phyloP scores from a whole-genome alignment of 192 early-diverging fungal genomes.

The Coemansia sp. region DNA sequence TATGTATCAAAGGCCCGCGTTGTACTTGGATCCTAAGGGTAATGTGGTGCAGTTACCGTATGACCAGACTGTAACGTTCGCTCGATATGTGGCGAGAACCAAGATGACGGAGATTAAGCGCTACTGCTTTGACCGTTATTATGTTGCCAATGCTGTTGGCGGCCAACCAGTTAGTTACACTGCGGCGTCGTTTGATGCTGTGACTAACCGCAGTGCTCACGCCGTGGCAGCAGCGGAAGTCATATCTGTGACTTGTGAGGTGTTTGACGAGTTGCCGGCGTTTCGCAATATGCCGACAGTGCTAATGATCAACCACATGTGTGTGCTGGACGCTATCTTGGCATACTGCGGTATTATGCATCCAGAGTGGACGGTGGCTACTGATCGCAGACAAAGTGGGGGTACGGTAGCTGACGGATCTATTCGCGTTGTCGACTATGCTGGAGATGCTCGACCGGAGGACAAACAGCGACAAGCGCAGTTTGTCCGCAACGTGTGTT shows the following conservation, averaged over 20 bases:
- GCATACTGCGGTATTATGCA: conserved; percentile 70
- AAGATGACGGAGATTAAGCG: conserved; percentile 78
- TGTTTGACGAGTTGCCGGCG: conserved; percentile 69
- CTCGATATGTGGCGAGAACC: conserved; percentile 77
- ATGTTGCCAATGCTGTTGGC: conserved; percentile 76
- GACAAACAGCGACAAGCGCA: conserved; percentile 21
- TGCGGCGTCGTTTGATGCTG: conserved; percentile 93
- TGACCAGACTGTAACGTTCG: conserved; percentile 93
- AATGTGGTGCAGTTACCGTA: conserved; percentile 82
- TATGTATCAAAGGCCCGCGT: conserved; percentile 70
- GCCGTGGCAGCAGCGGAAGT: conserved; percentile 87
- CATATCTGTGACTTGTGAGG: conserved; percentile 77
- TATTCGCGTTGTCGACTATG: not conserved
- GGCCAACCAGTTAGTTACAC: conserved; percentile 80
- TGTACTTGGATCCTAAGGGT: conserved; percentile 82
- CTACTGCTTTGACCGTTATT: conserved; percentile 85
- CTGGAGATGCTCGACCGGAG: conserved; percentile 10
- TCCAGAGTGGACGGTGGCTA: conserved; percentile 41
- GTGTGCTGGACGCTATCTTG: conserved; percentile 74
- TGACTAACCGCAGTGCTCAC: conserved; percentile 65
- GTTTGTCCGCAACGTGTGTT: conserved; percentile 58
- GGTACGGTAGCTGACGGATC: not conserved
- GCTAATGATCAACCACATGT: conserved; percentile 76
- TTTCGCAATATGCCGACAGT: conserved; percentile 62
- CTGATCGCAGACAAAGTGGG: conserved; percentile 7